These are phyloP conservation scores for Spizellomyces punctatus DNA, from an alignment of 192 early-diverging fungal species.

Conservation along the genomic window DNA sequence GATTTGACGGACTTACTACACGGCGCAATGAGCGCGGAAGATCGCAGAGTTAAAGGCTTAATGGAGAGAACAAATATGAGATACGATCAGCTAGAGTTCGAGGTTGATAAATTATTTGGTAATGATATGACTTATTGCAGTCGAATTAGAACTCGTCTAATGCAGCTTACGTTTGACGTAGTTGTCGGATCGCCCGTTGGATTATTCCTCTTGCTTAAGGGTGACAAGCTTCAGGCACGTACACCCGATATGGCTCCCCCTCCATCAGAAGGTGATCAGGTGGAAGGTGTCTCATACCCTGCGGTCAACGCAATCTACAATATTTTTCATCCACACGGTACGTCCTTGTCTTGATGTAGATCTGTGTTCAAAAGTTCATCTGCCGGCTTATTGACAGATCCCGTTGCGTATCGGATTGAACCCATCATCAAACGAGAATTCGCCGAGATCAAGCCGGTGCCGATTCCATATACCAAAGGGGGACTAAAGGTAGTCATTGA, in stretches of 20 bases:
- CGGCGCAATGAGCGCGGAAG: conserved; percentile 18
- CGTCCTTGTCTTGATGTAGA: conserved; percentile 71
- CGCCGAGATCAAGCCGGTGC: conserved; percentile 66
- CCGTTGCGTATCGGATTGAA: conserved; percentile 74
- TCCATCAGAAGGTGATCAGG: conserved; percentile 14
- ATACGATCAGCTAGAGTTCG: conserved; percentile 60
- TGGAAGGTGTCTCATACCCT: conserved; percentile 48
- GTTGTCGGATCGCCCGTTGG: conserved; percentile 83
- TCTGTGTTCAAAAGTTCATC: conserved; percentile 66
- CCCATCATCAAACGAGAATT: conserved; percentile 68
- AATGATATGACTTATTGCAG: background rate
- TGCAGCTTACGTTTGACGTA: conserved; percentile 6
- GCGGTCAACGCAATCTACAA: conserved; percentile 77
- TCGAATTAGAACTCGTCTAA: background rate
- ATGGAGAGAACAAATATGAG: conserved; percentile 40
- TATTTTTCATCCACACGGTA: conserved; percentile 75
- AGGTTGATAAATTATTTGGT: conserved; percentile 77
- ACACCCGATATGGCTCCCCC: conserved; percentile 5
- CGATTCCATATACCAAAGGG: conserved; percentile 80
- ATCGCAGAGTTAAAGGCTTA: conserved; percentile 30
- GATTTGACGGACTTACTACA: conserved; percentile 51
- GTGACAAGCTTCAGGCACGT: conserved; percentile 56
- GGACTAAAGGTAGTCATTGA: conserved; percentile 51
- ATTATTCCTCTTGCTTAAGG: conserved; percentile 76
- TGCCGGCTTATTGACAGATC: conserved; percentile 47